Base-by-base conservation (phyloP, 2,329 filamentous ascomycete genomes). In the Pseudogymnoascus sp. region DNA sequence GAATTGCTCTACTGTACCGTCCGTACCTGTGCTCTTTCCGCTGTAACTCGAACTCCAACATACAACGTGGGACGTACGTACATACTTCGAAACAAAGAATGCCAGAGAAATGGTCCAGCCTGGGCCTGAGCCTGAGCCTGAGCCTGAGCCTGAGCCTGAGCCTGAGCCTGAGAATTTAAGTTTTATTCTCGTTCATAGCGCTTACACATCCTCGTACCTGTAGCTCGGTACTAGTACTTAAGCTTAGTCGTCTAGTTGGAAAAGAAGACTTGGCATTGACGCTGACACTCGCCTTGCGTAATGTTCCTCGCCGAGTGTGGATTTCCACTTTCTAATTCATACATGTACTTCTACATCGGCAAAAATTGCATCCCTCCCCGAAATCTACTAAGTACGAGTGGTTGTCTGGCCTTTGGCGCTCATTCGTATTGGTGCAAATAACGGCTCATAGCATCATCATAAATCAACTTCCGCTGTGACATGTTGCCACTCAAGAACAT, bases 361-460 rank as follows among this genome's bases (percentile, higher is more conserved):
- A 18, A 33, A 33, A 53, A 53, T 18, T 7, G 6, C 11, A 7
- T 4, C 47, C 25, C 9, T 43, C 12, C n/a, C 47, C 6, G n/a
- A 53, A 33, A 15, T 53, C 18, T 25, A 53, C 47, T 53, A 33
- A 35, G 47, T 18, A 18, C 18, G n/a, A 18, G 18, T 33, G 18
- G 47, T 18, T 53, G 47, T 20, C 47, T 53, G 47, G n/a, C 47
- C 25, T 53, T 53, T 53, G 47, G 47, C 47, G 47, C 47, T n/a
- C 47, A 6, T 53, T 15, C 28, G 47, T 33, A 53, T 53, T 53
- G 47, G 47, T 33, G 47, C 47, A 20, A 20, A 53, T 18, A 14
- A 33, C 47, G 28, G 47, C 33, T 33, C 47, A 33, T 53, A 18
- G 28, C 28, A 53, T 53, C 47, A 53, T 53, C 47, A 33, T 50